A percentile compares a stretch with the other conserved stretches of the same genome.
These are phyloP conservation scores for Cajanus cajan DNA, from an alignment of 306 rosid species.

Conservation along the genomic window DNA sequence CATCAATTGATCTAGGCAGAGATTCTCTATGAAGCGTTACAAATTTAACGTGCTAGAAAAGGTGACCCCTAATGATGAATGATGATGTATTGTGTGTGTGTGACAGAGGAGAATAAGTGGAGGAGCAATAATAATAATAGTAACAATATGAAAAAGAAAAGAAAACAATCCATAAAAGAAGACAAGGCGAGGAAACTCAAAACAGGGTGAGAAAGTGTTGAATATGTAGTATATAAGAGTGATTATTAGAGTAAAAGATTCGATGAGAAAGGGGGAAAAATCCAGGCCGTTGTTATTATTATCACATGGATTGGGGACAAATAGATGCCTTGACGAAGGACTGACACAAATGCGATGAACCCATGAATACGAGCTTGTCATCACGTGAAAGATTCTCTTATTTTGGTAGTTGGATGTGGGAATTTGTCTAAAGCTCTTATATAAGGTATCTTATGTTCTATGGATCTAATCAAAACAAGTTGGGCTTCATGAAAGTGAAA, in stretches of 20 bases:
- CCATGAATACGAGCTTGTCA: constrained; percentile 58
- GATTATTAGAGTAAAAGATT: constrained; percentile 56
- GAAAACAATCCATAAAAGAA: constrained; percentile 51
- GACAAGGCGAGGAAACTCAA: constrained; percentile 59
- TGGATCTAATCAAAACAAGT: constrained; percentile 40
- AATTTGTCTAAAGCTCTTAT: constrained; percentile 44
- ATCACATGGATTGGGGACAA: constrained; percentile 47
- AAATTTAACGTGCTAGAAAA: constrained; percentile 21
- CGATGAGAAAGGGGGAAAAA: constrained; percentile 20
- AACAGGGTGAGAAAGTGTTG: constrained; percentile 28
- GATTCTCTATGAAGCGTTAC: constrained; percentile 1
- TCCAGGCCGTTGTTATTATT: constrained; percentile 25
- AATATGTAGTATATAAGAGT: constrained; percentile 6
- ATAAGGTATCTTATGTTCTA: constrained; percentile 40
- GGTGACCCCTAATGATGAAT: constrained; percentile 35
- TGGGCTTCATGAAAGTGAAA: constrained; percentile 27
- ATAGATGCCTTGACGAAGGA: constrained; percentile 53
- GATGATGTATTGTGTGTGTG: constrained; percentile 43
- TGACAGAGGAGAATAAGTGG: constrained; percentile 44
- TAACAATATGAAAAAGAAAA: no score
- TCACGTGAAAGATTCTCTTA: constrained; percentile 76
- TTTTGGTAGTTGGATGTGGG: constrained; percentile 36
- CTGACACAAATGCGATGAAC: constrained; percentile 46
- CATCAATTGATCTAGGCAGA: not conserved
- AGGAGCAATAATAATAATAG: constrained; percentile 43